Percentiles rank a stretch among this genome's conserved stretches.
phyloP scores from a whole-genome alignment of 495 filamentous ascomycete genomes.

The Annulohypoxylon moriforme region DNA sequence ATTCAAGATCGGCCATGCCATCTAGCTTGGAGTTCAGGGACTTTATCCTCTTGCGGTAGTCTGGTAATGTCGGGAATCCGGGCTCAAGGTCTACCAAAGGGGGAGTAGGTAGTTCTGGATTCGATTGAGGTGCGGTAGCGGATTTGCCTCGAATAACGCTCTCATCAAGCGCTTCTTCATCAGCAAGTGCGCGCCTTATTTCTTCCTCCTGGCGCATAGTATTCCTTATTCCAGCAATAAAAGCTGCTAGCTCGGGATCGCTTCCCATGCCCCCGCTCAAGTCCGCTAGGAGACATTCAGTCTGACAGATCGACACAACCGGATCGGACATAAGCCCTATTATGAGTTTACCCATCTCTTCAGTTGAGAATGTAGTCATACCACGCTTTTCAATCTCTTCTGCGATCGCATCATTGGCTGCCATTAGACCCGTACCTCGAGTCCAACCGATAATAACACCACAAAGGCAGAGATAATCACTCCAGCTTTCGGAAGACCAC shows the following conservation, averaged over 20 bases:
- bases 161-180: conserved; percentile 96
- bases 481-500: conserved; percentile 97
- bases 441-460: conserved; percentile 99
- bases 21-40: conserved; percentile 86
- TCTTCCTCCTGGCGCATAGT: conserved; percentile 92
- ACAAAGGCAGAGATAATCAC: conserved; percentile 95
- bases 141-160: conserved; percentile 92
- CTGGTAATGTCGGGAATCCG: conserved; percentile 84
- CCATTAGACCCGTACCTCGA: conserved; percentile 96
- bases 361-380: conserved; percentile 95
- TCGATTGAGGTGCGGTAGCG: conserved; percentile 85
- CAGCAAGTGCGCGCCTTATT: conserved; percentile 87
- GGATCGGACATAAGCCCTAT: conserved; percentile 92
- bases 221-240: conserved; percentile 87
- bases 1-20: conserved; percentile 97
- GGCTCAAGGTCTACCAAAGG: conserved; percentile 96
- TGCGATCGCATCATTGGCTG: conserved; percentile 94
- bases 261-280: conserved; percentile 96
- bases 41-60: conserved; percentile 87
- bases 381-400: conserved; percentile 94
- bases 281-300: conserved; percentile 95
- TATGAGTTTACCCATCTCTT: conserved; percentile 98
- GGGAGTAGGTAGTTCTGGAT: conserved; percentile 73
- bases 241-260: conserved; percentile 89
- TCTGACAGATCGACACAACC: conserved; percentile 92